Evolutionary conservation across 345 rosid genomes (phyloP), one percentile per base, ranked within the genome.

Genomic region (Murraya koenigii): DNA sequence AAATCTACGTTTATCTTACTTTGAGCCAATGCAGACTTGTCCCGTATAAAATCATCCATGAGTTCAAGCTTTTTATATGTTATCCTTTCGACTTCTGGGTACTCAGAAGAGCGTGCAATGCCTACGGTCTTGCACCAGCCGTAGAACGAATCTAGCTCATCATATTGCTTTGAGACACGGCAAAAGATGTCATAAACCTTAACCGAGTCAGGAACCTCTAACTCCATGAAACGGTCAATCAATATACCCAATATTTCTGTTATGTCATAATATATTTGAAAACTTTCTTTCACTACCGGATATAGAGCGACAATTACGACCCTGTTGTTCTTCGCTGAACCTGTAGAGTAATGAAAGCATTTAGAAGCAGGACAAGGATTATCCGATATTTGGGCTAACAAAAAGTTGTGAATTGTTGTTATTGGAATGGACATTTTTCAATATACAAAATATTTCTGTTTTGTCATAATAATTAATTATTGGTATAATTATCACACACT

Each of bases 21-120:
- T 28, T 83, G 84, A n/a, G 79, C 87, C 70, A 86, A 23, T 4
- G 87, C 85, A 23, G 89, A 79, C 76, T 91, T 93, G 72, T 95
- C 97, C 44, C 88, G 85, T 11, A 96, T 88, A 80, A 91, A 84
- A 69, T 96, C 97, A 32, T 96, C 95, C 92, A 96, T 89, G 20
- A 94, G 84, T 17, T 92, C 88, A 32, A 96, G 95, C 77, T 90
- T 96, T 84, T 90, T 96, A 28, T 80, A 92, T 9, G 97, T 86
- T 44, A 96, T 88, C 78, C 77, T 87, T 79, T 96, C 99, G 0
- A 90, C 77, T 75, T 96, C 95, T 0, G 97, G 99, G 73, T 91
- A 95, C 79, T 92, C 97, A 0, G 92, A 91, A 39, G 91, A 80
- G 23, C 93, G 89, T 8, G 90, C 92, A 52, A 96, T 81, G 61